phyloP scores from a whole-genome alignment of 257 asterid genomes.

The Gardenia jasminoides region DNA sequence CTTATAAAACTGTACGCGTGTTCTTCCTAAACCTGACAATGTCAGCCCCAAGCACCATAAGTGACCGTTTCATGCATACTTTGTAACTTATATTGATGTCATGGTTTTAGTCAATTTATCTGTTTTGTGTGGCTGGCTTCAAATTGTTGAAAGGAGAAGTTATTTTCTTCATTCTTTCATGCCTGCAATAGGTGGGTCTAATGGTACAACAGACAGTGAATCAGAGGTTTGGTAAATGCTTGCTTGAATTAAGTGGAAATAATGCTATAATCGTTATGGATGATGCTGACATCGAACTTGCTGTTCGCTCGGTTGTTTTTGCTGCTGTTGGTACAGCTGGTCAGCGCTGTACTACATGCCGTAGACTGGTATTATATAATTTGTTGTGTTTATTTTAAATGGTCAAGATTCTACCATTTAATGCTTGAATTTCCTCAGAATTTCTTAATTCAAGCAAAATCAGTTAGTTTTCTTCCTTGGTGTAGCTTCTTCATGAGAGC shows the following conservation, averaged over 20 bases:
- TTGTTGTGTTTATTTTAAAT: conserved; percentile 5
- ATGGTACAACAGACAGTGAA: conserved; percentile 90
- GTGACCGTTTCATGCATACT: not conserved
- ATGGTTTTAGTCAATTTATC: not conserved
- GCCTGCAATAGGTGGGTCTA: conserved; percentile 69
- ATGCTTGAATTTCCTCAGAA: not conserved
- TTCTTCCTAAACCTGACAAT: not conserved
- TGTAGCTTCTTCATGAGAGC: conserved; percentile 87
- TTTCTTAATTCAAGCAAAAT: not conserved
- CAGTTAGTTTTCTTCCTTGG: conserved; percentile 13
- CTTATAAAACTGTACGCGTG: not conserved
- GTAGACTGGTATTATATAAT: conserved; percentile 75
- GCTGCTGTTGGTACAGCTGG: conserved; percentile 99
- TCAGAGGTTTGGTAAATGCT: conserved; percentile 85
- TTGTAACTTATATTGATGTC: not conserved
- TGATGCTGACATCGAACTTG: conserved; percentile 88
- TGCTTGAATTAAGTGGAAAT: conserved; percentile 93
- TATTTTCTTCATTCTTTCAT: conserved; percentile 5
- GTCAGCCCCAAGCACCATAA: not conserved
- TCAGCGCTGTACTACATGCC: conserved; percentile 97
- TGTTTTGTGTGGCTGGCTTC: not conserved
- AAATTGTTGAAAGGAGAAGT: not conserved
- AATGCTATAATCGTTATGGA: conserved; percentile 97
- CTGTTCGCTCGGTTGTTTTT: conserved; percentile 86
- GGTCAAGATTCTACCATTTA: not conserved